Evolutionary conservation across 345 rosid species (phyloP).

Genomic region (Noccaea bulbosa): DNA sequence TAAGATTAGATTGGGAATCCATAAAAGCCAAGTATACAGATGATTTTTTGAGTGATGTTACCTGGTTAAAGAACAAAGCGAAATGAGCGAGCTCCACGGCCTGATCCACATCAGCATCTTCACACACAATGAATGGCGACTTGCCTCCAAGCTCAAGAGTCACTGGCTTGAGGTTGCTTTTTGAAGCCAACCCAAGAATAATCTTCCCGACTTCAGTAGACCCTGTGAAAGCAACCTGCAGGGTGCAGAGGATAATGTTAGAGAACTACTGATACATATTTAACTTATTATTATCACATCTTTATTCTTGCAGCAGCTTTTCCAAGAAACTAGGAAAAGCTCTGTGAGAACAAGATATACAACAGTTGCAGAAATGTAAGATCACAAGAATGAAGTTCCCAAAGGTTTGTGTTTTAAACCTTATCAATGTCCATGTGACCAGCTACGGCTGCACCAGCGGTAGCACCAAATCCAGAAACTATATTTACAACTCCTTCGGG

Average conservation of each 20-base stretch:
- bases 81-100: constrained; percentile 85
- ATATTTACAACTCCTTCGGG: constrained; percentile 90
- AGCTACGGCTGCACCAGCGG: constrained; percentile 89
- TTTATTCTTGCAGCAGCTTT: not conserved
- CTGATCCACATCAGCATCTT: constrained; percentile 89
- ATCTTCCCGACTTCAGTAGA: constrained; percentile 78
- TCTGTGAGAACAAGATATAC: not conserved
- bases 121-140: constrained; percentile 92
- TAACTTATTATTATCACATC: too few species aligned
- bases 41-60: constrained; percentile 26
- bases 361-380: not conserved
- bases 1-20: not conserved
- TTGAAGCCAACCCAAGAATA: constrained; percentile 71
- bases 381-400: not conserved
- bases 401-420: constrained; percentile 49
- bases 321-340: constrained; percentile 14
- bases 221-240: constrained; percentile 92
- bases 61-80: constrained; percentile 97
- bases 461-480: constrained; percentile 84
- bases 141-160: constrained; percentile 98
- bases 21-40: not conserved
- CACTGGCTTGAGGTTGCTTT: constrained; percentile 88
- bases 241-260: constrained; percentile 30
- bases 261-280: not conserved
- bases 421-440: constrained; percentile 93